phyloP scores from a whole-genome alignment of 2,329 filamentous ascomycete genomes.

The Penicillium frequentans region DNA sequence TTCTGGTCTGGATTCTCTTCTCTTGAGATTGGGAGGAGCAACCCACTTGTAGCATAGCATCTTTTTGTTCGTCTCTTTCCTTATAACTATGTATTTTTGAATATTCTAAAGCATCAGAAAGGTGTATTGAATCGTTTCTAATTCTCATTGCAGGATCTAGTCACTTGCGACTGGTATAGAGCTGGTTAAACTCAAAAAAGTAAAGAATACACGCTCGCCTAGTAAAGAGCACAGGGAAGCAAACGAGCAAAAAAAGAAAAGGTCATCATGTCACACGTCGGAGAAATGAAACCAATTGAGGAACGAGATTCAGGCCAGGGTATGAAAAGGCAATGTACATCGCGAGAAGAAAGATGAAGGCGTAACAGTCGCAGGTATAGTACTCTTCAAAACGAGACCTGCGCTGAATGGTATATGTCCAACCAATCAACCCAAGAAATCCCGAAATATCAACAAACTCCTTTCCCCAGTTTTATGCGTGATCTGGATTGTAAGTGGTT shows the following conservation, averaged over 20 bases:
- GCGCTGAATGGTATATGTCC: slow-evolving; percentile 4
- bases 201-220: not conserved
- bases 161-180: slow-evolving; percentile 11
- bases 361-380: not conserved
- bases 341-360: slow-evolving; percentile 5
- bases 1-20: slow-evolving; percentile 3
- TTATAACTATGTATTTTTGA: slow-evolving; percentile 23
- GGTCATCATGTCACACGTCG: slow-evolving; percentile 2
- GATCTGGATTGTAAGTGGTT: slow-evolving; percentile 69
- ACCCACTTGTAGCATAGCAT: slow-evolving; percentile 28
- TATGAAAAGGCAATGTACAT: slow-evolving; percentile 14
- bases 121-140: not conserved
- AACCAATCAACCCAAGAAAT: not conserved
- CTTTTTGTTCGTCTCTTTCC: slow-evolving; percentile 15
- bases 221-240: not conserved
- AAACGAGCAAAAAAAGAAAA: not conserved
- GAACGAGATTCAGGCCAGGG: slow-evolving; percentile 1
- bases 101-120: not conserved
- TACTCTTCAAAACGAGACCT: not conserved
- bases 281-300: not conserved
- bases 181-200: not conserved
- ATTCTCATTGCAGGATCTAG: not conserved
- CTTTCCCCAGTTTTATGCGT: slow-evolving; percentile 33
- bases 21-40: not conserved
- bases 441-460: slow-evolving; percentile 1